These are phyloP conservation scores for Daldinia eschscholtzii DNA, from an alignment of 2,329 filamentous ascomycete genomes.

Conservation along the genomic window DNA sequence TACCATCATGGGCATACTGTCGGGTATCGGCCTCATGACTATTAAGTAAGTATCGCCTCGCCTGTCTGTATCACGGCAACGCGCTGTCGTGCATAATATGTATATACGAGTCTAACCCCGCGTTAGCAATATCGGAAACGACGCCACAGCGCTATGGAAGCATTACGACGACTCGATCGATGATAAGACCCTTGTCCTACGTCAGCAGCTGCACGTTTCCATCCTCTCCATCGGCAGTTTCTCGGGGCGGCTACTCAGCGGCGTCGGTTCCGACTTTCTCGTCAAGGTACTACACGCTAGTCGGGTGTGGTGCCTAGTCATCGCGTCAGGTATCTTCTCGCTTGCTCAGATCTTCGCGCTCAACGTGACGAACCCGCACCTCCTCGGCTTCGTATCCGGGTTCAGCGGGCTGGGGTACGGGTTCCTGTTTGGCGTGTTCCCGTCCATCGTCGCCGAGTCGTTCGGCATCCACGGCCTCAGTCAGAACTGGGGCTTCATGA, in stretches of 20 bases:
- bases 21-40: constrained; percentile 96
- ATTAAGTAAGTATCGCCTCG: constrained; percentile 80
- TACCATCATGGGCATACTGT: constrained; percentile 86
- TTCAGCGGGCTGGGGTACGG: constrained; percentile 92
- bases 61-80: neutral
- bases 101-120: neutral
- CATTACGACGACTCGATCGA: constrained; percentile 81
- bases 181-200: constrained; percentile 80
- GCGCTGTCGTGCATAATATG: neutral
- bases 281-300: constrained; percentile 84
- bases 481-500: constrained; percentile 98
- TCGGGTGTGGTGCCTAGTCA: constrained; percentile 90
- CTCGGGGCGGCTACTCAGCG: constrained; percentile 80
- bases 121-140: constrained; percentile 90
- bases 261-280: constrained; percentile 91
- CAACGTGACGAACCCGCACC: constrained; percentile 79
- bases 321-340: constrained; percentile 82
- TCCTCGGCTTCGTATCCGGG: constrained; percentile 81
- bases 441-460: constrained; percentile 87
- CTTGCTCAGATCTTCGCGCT: constrained; percentile 83
- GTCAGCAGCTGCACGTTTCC: constrained; percentile 92
- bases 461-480: constrained; percentile 91
- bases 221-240: constrained; percentile 93
- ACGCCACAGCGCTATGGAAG: constrained; percentile 88
- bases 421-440: constrained; percentile 93